Percentiles rank a stretch among this genome's conserved stretches.
Evolutionary conservation across 495 filamentous ascomycete species (phyloP).

Genomic region (Delitschia confertaspora): DNA sequence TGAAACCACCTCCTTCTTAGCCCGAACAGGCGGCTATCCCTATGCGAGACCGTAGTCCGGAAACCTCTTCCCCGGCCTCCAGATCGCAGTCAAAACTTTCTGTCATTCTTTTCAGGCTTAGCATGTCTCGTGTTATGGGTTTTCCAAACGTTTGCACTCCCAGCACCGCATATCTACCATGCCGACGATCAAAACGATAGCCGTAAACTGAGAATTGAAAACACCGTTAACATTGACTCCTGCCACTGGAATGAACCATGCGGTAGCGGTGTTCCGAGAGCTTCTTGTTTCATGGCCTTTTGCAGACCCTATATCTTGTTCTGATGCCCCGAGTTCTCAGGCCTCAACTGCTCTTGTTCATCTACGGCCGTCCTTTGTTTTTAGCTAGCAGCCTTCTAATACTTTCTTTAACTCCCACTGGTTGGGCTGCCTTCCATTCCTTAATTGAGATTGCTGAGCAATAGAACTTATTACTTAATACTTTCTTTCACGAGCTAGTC

Average conservation of each 20-base stretch:
- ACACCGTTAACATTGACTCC: slow-evolving; percentile 20
- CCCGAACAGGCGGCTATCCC: slow-evolving; percentile 10
- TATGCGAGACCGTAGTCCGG: slow-evolving; percentile 13
- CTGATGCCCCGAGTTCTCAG: slow-evolving; percentile 18
- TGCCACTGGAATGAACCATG: slow-evolving; percentile 30
- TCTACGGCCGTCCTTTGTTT: slow-evolving; percentile 26
- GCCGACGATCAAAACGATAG: slow-evolving; percentile 28
- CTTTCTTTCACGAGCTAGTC: slow-evolving; percentile 25
- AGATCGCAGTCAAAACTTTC: slow-evolving; percentile 19
- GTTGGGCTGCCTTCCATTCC: slow-evolving; percentile 34
- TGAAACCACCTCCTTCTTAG: slow-evolving; percentile 17
- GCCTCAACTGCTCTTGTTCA: slow-evolving; percentile 25
- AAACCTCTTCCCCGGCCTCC: slow-evolving; percentile 11
- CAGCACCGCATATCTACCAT: slow-evolving; percentile 15
- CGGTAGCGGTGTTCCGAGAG: slow-evolving; percentile 11
- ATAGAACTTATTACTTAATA: slow-evolving; percentile 23
- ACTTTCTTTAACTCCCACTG: slow-evolving; percentile 34
- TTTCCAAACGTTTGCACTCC: slow-evolving; percentile 23
- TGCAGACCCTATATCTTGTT: slow-evolving; percentile 21
- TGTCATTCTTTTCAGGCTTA: slow-evolving; percentile 22
- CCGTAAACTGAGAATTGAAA: slow-evolving; percentile 30
- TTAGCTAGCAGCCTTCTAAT: slow-evolving; percentile 30
- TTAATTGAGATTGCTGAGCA: slow-evolving; percentile 34
- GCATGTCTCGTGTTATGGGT: slow-evolving; percentile 21
- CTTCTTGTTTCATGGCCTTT: slow-evolving; percentile 17